These are phyloP conservation scores for Tanacetum coccineum DNA, from an alignment of 129 eudicot genomes.

Conservation along the genomic window DNA sequence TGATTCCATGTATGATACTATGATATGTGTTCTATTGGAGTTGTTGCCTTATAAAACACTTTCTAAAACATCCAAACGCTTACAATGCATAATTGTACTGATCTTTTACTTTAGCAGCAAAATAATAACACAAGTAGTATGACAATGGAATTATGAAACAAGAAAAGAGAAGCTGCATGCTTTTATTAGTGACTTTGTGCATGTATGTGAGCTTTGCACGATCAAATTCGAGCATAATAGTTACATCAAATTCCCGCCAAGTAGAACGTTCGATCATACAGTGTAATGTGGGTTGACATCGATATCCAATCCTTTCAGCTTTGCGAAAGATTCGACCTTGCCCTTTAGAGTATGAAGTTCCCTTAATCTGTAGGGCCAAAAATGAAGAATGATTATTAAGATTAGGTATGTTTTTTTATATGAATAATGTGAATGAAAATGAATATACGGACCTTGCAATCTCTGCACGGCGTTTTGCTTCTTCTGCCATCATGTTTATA, in stretches of 20 bases:
- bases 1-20: no score
- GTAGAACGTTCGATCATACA: slow-evolving; percentile 30
- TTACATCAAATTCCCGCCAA: background rate
- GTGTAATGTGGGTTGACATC: slow-evolving; percentile 70
- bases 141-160: slow-evolving; percentile 17
- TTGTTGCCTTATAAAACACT: no score
- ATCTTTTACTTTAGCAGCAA: slow-evolving; percentile 30
- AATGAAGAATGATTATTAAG: slow-evolving; percentile 12
- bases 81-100: no score
- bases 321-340: slow-evolving; percentile 64
- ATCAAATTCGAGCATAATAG: slow-evolving; percentile 21
- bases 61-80: no score
- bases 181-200: slow-evolving; percentile 31
- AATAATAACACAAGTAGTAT: slow-evolving; percentile 10
- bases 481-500: slow-evolving; percentile 65
- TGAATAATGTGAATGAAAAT: background rate
- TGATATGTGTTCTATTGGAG: no score
- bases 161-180: slow-evolving; percentile 7
- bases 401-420: slow-evolving; percentile 13
- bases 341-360: slow-evolving; percentile 70
- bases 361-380: slow-evolving; percentile 40
- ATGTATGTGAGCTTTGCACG: slow-evolving; percentile 25
- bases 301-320: slow-evolving; percentile 60
- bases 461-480: slow-evolving; percentile 70
- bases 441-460: slow-evolving; percentile 47